Evolutionary conservation across 805 yeast species (phyloP), one percentile per base, ranked within the genome.

Genomic region (Candida khao-thaluensis): DNA sequence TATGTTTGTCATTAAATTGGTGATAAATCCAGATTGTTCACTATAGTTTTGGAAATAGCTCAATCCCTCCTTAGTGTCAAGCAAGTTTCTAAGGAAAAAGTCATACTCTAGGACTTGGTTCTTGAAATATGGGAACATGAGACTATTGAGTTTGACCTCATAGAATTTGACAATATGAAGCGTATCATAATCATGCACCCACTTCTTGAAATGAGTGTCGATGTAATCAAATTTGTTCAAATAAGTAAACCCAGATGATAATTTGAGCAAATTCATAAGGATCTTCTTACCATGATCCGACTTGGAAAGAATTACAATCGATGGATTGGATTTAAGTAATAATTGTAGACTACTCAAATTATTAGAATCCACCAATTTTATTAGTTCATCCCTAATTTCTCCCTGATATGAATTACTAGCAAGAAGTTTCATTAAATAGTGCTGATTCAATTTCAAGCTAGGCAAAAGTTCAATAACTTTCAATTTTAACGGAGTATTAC

Each of bases 1-100:
- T 17, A 42, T 42, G 7, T 30, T 27, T n/a, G 35, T 38, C 12
- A 47, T 27, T 11, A 48, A 37, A 14, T 37, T 20, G 7, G 18
- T 22, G 4, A 42, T 38, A 25, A 44, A 42, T 8, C 29, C 30
- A 10, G 32, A n/a, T n/a, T 38, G 21, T 8, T 29, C 18, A 34
- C 42, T 44, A 25, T 25, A 37, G 3, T 11, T 28, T 15, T 44
- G 45, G 26, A 91, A 69, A 35, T 82, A 63, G 17, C 71, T 69
- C 38, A 86, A 69, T 0, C 98, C 98, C 42, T 85, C 91, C 42
- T 77, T 83, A 0, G 96, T 87, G 38, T 82, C 77, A 1, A 87
- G 83, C 33, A 91, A 66, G 50, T 82, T 86, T 11, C 87, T 85
- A 59, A 86, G 88, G 50, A 91, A 85, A 26, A 37, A 35, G 8